Evolutionary conservation across 768 basidiomycete species (phyloP).

Genomic region (Cystobasidium ongulense): DNA sequence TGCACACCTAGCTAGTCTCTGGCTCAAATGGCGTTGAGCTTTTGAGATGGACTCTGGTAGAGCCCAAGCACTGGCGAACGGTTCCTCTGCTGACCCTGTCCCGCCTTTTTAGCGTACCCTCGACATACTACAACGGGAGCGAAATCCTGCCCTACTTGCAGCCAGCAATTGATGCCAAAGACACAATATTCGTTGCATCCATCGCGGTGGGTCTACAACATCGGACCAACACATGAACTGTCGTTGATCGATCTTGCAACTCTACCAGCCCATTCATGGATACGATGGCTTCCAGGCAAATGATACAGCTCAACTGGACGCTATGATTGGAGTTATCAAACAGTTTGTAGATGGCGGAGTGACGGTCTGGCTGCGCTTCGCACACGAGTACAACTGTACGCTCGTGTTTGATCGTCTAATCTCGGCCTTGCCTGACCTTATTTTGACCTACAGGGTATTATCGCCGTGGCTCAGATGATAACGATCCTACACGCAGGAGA

Average conservation of each 20-base stretch:
- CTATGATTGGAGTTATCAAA: slow-evolving; percentile 9
- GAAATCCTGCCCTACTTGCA: slow-evolving; percentile 10
- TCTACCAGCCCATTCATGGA: slow-evolving; percentile 16
- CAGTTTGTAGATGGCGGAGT: slow-evolving; percentile 22
- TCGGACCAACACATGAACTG: not conserved
- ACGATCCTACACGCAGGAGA: not conserved
- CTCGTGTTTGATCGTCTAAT: not conserved
- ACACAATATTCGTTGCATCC: slow-evolving; percentile 18
- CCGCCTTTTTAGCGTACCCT: not conserved
- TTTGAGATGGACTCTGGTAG: too few species aligned
- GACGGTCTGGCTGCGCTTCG: slow-evolving; percentile 21
- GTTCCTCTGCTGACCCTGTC: not conserved
- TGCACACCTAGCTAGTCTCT: too few species aligned
- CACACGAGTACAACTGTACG: not conserved
- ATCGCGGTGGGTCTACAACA: not conserved
- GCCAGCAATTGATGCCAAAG: not conserved
- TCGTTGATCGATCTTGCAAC: not conserved
- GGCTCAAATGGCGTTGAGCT: too few species aligned
- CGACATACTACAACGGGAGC: slow-evolving; percentile 24
- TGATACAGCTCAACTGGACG: slow-evolving; percentile 19
- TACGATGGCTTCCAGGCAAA: slow-evolving; percentile 17
- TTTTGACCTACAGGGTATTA: not conserved
- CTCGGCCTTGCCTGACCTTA: not conserved
- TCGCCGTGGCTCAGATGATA: not conserved
- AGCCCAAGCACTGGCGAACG: too few species aligned